Conservation (phyloP, 2,329 filamentous ascomycete species). For the Pyrenophora tritici-repentis region DNA sequence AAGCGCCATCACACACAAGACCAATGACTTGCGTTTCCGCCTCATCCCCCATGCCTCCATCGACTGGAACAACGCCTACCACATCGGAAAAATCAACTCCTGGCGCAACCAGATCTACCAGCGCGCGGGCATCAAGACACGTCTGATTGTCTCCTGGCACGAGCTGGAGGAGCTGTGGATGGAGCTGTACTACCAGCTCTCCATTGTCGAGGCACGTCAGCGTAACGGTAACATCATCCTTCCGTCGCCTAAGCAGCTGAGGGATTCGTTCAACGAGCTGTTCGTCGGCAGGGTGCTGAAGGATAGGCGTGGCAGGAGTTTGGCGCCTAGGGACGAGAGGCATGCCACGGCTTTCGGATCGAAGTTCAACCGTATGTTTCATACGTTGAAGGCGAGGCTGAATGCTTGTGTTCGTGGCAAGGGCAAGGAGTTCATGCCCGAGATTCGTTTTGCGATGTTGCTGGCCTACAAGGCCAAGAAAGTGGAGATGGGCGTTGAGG, state of each 20-base stretch:
- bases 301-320: conserved; percentile 2
- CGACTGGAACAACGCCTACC: conserved; percentile 22
- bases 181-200: conserved; percentile 26
- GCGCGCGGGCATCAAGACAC: conserved; percentile 25
- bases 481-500: conserved; percentile 4
- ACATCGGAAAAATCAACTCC: conserved; percentile 30
- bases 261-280: conserved; percentile 22
- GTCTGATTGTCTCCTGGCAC: conserved; percentile 20
- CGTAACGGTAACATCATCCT: conserved; percentile 18
- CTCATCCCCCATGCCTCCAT: conserved; percentile 20
- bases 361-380: conserved; percentile 23
- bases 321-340: conserved; percentile 6
- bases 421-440: conserved; percentile 16
- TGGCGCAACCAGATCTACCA: conserved; percentile 33
- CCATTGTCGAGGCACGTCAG: conserved; percentile 16
- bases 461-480: conserved; percentile 14
- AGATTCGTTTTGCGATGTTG: conserved; percentile 17
- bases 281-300: conserved; percentile 14
- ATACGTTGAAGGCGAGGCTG: conserved; percentile 3
- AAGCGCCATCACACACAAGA: conserved; percentile 4
- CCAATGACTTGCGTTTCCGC: conserved; percentile 24
- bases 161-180: conserved; percentile 24
- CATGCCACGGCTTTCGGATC: conserved; percentile 18
- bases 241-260: conserved; percentile 4
- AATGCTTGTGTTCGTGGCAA: conserved; percentile 4